These are phyloP conservation scores for Scolecobasidium constrictum DNA, from an alignment of 2,329 filamentous ascomycete genomes.

Conservation along the genomic window DNA sequence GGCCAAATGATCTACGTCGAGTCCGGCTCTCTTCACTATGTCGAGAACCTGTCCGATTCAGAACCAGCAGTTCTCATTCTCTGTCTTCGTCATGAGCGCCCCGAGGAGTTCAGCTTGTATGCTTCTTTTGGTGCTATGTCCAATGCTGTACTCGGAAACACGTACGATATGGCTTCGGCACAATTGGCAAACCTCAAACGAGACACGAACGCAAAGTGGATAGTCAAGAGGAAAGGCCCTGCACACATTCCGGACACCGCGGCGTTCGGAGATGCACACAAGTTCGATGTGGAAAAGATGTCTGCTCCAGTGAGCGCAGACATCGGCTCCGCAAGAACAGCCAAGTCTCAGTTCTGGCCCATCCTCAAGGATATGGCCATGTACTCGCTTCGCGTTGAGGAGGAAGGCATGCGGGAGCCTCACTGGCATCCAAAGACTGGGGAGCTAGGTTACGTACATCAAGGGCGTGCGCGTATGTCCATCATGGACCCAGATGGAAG, in stretches of 20 bases:
- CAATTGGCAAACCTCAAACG: background rate
- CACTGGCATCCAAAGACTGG: background rate
- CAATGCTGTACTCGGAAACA: background rate
- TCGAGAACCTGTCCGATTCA: background rate
- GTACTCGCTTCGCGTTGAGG: background rate
- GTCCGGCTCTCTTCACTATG: background rate
- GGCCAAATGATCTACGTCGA: background rate
- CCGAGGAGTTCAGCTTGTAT: background rate
- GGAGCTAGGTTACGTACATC: background rate
- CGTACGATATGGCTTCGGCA: background rate
- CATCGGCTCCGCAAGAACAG: background rate
- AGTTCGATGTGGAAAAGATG: background rate
- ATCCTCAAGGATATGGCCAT: background rate
- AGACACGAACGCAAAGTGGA: background rate
- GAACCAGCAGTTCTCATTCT: too few relatives aligned
- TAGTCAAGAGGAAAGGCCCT: background rate
- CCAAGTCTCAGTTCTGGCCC: conserved; percentile 1
- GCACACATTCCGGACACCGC: background rate
- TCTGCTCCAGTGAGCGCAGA: background rate
- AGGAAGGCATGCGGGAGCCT: conserved; percentile 1
- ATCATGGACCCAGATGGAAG: background rate
- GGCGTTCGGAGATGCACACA: background rate
- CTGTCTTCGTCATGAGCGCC: background rate
- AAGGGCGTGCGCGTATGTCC: background rate
- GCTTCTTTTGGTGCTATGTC: conserved; percentile 1